Evolutionary conservation across 305 asterid species (phyloP), one percentile per base, ranked within the genome.

Genomic region (Salvia sclarea): DNA sequence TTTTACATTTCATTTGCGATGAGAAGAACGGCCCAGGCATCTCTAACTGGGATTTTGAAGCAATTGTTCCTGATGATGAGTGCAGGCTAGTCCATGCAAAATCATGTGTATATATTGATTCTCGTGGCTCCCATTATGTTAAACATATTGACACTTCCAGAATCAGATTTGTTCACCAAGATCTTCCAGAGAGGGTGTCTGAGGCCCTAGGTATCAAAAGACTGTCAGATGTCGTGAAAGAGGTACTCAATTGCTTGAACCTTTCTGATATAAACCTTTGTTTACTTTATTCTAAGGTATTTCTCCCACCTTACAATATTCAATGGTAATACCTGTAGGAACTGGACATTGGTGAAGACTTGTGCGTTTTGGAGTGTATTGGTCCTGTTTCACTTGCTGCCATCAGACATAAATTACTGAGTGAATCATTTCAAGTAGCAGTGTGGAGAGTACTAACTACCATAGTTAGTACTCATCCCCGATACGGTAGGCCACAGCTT

Each of bases 71-170:
- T 66, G 98, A 92, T 76, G 96, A 90, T 84, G 90, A 89, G 64
- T 88, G 96, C 83, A 90, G 98, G 80, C 95, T 92, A 60, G 87
- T 92, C 75, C 92, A 86, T 75, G 95, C 98, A 60, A 79, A 76
- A 72, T 86, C 90, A 71, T 92, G 98, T 66, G 89, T 86, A 14
- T 90, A 86, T 75, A 78, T 90, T 71, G 97, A 92, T 83, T 82
- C 88, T 72, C 82, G 80, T 77, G 95, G 98, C 66, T 85, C 95
- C 28, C 82, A 80, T 73, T 88, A 84, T 78, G 81, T 88, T 72
- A 87, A 87, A 53, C 81, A 75, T 73, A 86, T 92, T 31, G 97
- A 92, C 78, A 78, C 83, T 68, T 90, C 96, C 69, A 90, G 87
- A 80, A 82, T 92, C 59, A 88, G 90, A 80, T 92, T 92, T 78